These are phyloP conservation scores for Gracilariopsis chorda DNA, from an alignment of 23 red algal genomes.

Conservation along the genomic window DNA sequence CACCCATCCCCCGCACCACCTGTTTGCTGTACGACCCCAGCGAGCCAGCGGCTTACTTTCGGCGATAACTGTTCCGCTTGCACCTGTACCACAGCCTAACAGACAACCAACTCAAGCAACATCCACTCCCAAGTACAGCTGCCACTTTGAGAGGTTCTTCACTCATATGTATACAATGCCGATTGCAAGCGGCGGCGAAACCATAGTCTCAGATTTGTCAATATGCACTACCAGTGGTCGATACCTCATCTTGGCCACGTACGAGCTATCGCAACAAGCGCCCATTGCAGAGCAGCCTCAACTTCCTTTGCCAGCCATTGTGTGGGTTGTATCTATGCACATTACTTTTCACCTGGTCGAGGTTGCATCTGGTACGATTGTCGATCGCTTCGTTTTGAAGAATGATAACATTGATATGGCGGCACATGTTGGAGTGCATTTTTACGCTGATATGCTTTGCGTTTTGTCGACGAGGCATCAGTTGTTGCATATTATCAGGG, in stretches of 20 bases:
- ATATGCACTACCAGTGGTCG: background rate
- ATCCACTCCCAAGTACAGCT: background rate
- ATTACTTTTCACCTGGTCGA: constrained; percentile 60
- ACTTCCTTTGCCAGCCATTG: constrained; percentile 20
- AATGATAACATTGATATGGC: constrained; percentile 73
- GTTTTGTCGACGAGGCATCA: constrained; percentile 68
- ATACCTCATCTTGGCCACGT: constrained; percentile 36
- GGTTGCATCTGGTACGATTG: constrained; percentile 30
- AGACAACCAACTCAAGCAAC: no score
- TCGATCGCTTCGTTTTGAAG: constrained; percentile 45
- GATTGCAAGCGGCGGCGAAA: background rate
- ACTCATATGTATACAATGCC: constrained; percentile 4
- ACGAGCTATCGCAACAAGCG: background rate
- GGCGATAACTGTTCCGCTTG: background rate
- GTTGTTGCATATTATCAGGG: constrained; percentile 59
- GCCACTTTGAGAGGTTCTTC: constrained; percentile 50
- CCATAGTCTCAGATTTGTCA: constrained; percentile 42
- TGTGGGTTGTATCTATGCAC: background rate
- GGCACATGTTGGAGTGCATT: constrained; percentile 59
- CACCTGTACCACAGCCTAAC: background rate
- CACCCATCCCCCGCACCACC: no score
- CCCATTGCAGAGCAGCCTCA: background rate
- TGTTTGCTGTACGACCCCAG: no score
- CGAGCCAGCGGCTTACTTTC: background rate
- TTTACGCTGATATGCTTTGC: constrained; percentile 67